These are phyloP conservation scores for Blastobotrys proliferans DNA, from an alignment of 1,139 yeast genomes.

Conservation along the genomic window DNA sequence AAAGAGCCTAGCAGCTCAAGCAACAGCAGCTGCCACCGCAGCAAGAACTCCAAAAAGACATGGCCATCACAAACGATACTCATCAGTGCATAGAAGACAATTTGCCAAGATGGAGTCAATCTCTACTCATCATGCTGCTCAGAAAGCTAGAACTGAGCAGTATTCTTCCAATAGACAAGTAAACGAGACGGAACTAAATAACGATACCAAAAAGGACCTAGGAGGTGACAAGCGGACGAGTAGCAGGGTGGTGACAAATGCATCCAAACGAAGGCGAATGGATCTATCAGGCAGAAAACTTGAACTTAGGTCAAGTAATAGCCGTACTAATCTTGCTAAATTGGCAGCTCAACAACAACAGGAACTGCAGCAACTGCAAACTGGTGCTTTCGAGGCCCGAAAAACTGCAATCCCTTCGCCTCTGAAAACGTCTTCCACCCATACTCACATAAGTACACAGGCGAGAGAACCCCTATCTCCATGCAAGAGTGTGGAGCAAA, in stretches of 20 bases:
- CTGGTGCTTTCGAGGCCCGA: background rate
- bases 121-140: constrained; percentile 24
- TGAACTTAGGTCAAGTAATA: constrained; percentile 14
- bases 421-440: background rate
- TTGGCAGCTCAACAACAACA: constrained; percentile 1
- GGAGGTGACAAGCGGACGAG: constrained; percentile 14
- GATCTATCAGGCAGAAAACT: constrained; percentile 16
- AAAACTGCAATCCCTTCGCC: background rate
- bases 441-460: background rate
- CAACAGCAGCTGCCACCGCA: constrained; percentile 18
- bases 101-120: constrained; percentile 33
- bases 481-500: constrained; percentile 14
- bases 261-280: constrained; percentile 19
- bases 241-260: constrained; percentile 11
- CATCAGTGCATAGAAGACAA: constrained; percentile 27
- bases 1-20: constrained; percentile 17
- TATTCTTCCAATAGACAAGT: constrained; percentile 1
- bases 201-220: constrained; percentile 4
- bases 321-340: constrained; percentile 8
- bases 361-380: background rate
- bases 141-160: background rate
- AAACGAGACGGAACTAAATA: constrained; percentile 10
- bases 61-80: constrained; percentile 25
- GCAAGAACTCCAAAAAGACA: constrained; percentile 14
- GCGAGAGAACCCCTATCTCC: constrained; percentile 8